Base-by-base conservation (phyloP, 2,329 filamentous ascomycete species). In the Pleurostoma richardsiae region DNA sequence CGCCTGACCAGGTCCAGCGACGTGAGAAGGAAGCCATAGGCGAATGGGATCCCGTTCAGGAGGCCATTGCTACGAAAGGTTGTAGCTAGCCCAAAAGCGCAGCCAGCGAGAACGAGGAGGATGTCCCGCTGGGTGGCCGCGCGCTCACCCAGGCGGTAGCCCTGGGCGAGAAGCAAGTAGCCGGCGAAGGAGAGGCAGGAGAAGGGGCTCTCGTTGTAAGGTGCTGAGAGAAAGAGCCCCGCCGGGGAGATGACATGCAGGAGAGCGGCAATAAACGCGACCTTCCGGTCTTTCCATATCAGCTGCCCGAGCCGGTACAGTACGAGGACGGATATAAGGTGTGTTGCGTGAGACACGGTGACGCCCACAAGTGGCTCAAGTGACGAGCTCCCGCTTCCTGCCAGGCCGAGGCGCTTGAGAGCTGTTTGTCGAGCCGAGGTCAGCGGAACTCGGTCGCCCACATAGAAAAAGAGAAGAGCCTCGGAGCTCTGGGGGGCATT, bases 201-300 rank as follows among this genome's bases (percentile, higher is more conserved):
- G 64, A 90, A 96, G 0, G 85, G 65, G 52, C 86, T 82, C 69
- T 99, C 94, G 7, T 82, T 78, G 64, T 94, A 95, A 0, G 92
- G 90, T 0, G 91, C 86, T 0, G 86, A 91, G 19, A 99, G 78
- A 61, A 99, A 97, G 3, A 96, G 68, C 1, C 92, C 92, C 0
- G 88, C 94, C 0, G 94, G 92, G 0, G 88, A 94, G 42, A 97
- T 60, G 46, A 95, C 77, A 63, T 97, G 90, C 42, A 97, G 71
- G 11, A 79, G 69, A 3, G 89, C 82, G 6, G 89, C 77, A 27
- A 86, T 61, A 51, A 92, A 83, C 2, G 88, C 78, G 39, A 86
- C 64, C n/a, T 62, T 71, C n/a, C 56, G 57, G 49, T 72, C 59
- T 11, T 65, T 65, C 46, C 79, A 80, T 7, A 91, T 56, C 6